These are phyloP conservation scores for Coemansia aciculifera DNA, from an alignment of 192 early-diverging fungal species.

Conservation along the genomic window DNA sequence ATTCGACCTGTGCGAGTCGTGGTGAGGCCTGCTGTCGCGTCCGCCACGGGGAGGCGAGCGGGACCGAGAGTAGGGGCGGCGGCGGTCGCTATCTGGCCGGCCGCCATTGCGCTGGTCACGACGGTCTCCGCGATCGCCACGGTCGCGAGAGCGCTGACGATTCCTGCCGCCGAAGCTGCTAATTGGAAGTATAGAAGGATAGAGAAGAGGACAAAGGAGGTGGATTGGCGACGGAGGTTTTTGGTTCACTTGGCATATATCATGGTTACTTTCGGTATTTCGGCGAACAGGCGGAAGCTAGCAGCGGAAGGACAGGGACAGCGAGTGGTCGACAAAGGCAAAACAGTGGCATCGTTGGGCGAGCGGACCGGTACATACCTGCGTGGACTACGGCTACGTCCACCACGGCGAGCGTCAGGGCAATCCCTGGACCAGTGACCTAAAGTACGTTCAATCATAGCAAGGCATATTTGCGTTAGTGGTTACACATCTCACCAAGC, in stretches of 20 bases:
- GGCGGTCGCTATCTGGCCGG: slow-evolving; percentile 2
- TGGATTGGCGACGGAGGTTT: not conserved
- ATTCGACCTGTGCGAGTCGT: slow-evolving; percentile 14
- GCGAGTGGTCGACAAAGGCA: slow-evolving; percentile 2
- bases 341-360: not conserved
- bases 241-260: not conserved
- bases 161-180: slow-evolving; percentile 14
- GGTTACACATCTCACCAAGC: not conserved
- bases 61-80: slow-evolving; percentile 4
- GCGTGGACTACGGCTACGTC: slow-evolving; percentile 40
- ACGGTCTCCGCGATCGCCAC: slow-evolving; percentile 17
- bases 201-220: slow-evolving; percentile 9
- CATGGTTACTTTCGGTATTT: not conserved
- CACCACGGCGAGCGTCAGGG: slow-evolving; percentile 15
- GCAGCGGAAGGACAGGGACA: not conserved
- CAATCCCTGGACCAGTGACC: slow-evolving; percentile 56
- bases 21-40: slow-evolving; percentile 19
- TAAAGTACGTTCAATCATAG: slow-evolving; percentile 5
- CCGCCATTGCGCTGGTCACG: not conserved
- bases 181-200: not conserved
- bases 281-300: not conserved
- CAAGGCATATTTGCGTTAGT: not conserved
- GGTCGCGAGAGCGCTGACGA: slow-evolving; percentile 25
- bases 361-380: slow-evolving; percentile 31
- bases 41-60: slow-evolving; percentile 4